Evolutionary conservation across 768 basidiomycete species (phyloP), one percentile per base, ranked within the genome.

Genomic region (Phylloporus sp.): DNA sequence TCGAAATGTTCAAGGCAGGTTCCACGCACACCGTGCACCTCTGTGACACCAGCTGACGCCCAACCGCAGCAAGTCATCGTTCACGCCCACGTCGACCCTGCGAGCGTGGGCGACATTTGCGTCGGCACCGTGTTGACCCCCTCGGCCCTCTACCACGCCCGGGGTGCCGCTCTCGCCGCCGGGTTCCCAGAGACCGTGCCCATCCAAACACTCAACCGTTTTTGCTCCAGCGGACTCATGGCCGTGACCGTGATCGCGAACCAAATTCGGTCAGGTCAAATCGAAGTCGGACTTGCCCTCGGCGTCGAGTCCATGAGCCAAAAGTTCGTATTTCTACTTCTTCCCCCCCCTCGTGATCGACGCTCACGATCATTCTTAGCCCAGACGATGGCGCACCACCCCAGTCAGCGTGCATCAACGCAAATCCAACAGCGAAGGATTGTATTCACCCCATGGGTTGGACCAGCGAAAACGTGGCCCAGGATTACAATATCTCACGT

Each of bases 281-380:
- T 90, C 35, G 78, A 89, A 35, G 72, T 90, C 43, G 89, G 90
- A 3, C 71, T 91, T 15, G 86, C 86, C 24, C 64, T 90, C 38
- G 92, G 90, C n/a, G 76, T 87, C 14, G 90, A 94, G 66, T 86
- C 81, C 66, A 91, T 95, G 91, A 83, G 83, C 10, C 67, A 79
- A 59, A 84, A 84, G 79, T 86, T 63, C 49, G 78, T 63, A 36
- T 22, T 20, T 20, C 18, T 4, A 22, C 18, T 3, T 15, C 14
- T 14, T 10, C 29, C 29, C 14, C 15, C 29, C 29, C 13, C 14
- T 20, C 15, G 17, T 24, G 10, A 6, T 28, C 11, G 11, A 5
- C n/a, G 5, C 29, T 48, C 10, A 44, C n/a, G 5, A 1, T 20
- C 10, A 2, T n/a, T 17, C 27, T 17, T 48, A 87, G 85, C 59